phyloP scores from a whole-genome alignment of 345 rosid species.

The Hypericum perforatum region DNA sequence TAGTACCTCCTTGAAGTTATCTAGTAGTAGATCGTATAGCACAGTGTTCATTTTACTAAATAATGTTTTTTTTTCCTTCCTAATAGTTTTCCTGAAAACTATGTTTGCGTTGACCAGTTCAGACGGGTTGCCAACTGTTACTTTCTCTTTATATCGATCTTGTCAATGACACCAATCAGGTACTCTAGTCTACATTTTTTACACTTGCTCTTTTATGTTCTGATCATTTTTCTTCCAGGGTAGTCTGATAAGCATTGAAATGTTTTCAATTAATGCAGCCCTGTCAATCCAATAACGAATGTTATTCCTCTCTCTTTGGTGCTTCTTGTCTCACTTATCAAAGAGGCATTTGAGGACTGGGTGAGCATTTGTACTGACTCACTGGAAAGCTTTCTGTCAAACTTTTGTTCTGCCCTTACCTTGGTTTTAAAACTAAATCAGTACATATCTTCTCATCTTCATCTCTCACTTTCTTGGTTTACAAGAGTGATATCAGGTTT shows the following conservation, averaged over 20 bases:
- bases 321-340: constrained; percentile 91
- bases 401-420: constrained; percentile 11
- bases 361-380: constrained; percentile 32
- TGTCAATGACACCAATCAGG: constrained; percentile 97
- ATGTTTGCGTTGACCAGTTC: constrained; percentile 63
- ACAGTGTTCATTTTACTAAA: background rate
- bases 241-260: background rate
- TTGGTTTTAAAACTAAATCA: background rate
- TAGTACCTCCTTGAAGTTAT: too few relatives aligned
- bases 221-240: too few relatives aligned
- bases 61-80: background rate
- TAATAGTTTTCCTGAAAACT: constrained; percentile 23
- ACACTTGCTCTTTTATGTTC: background rate
- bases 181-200: constrained; percentile 18
- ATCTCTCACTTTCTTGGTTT: background rate
- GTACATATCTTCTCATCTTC: too few relatives aligned
- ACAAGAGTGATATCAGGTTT: background rate
- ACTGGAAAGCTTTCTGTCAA: background rate
- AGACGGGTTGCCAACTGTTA: constrained; percentile 98
- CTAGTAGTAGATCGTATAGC: too few relatives aligned
- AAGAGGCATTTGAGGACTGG: constrained; percentile 99
- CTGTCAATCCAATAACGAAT: constrained; percentile 94
- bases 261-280: constrained; percentile 48
- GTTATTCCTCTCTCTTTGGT: constrained; percentile 84
- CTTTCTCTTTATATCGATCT: constrained; percentile 87